Conservation (phyloP, 371 early-diverging fungal genomes). For the Mortierella sp. region DNA sequence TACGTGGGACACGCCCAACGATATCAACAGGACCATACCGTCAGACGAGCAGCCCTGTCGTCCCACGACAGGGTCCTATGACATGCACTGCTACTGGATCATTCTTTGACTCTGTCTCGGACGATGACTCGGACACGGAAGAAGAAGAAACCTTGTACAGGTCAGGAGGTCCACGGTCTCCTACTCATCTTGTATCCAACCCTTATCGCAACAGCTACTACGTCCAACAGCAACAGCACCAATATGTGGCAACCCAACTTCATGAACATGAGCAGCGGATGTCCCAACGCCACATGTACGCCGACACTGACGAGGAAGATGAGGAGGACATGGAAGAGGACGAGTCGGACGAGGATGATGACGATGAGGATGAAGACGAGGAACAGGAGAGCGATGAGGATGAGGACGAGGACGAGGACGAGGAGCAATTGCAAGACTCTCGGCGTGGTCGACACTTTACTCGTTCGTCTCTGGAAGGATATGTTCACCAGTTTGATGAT, state of each 20-base stretch:
- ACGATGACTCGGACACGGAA: constrained; percentile 40
- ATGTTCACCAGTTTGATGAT: constrained; percentile 30
- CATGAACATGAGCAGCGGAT: neutral
- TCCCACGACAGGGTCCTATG: neutral
- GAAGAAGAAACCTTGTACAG: constrained; percentile 1
- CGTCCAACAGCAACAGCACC: neutral
- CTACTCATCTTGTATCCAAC: too few relatives aligned
- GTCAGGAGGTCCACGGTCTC: neutral
- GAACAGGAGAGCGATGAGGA: neutral
- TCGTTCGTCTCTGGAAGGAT: constrained; percentile 21
- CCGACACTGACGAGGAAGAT: constrained; percentile 5
- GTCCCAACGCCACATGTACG: neutral
- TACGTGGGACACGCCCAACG: too few relatives aligned
- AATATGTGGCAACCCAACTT: neutral
- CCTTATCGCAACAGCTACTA: neutral
- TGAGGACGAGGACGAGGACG: constrained; percentile 7
- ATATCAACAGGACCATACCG: neutral
- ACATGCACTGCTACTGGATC: constrained; percentile 17
- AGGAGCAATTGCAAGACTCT: neutral
- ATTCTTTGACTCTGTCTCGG: constrained; percentile 48
- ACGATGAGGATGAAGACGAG: constrained; percentile 10
- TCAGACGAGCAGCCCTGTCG: neutral
- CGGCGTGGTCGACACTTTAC: neutral
- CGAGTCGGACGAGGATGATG: constrained; percentile 11
- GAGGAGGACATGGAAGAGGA: constrained; percentile 14